Conservation (phyloP, 352 stramenopile genomes). For the Saprolegnia parasitica region DNA sequence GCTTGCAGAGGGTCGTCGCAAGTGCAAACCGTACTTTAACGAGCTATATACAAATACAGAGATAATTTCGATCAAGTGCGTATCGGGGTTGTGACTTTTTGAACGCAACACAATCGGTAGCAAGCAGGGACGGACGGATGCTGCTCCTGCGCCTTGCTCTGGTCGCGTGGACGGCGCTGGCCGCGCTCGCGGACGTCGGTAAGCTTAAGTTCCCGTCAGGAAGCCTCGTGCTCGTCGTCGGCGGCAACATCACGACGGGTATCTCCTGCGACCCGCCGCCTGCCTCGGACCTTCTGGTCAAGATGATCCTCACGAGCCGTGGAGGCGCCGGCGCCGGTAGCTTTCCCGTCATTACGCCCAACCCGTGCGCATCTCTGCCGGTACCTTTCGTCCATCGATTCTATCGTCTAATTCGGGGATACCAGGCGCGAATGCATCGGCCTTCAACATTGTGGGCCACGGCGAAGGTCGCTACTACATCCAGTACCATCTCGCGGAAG, state of each 20-base stretch:
- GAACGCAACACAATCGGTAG: neutral
- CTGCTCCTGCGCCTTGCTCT: neutral
- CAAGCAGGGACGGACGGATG: slow-evolving; percentile 2
- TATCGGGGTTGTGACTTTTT: neutral
- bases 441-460: slow-evolving; percentile 16
- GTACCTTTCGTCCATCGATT: neutral
- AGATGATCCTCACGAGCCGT: slow-evolving; percentile 25
- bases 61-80: neutral
- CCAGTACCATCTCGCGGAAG: slow-evolving; percentile 19
- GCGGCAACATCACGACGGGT: slow-evolving; percentile 10
- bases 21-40: neutral
- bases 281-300: slow-evolving; percentile 19
- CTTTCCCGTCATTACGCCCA: slow-evolving; percentile 25
- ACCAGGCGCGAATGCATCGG: slow-evolving; percentile 5
- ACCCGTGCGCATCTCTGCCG: slow-evolving; percentile 16
- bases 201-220: slow-evolving; percentile 22
- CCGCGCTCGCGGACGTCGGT: neutral
- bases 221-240: slow-evolving; percentile 10
- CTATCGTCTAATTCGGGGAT: neutral
- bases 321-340: neutral
- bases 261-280: slow-evolving; percentile 21
- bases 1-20: neutral
- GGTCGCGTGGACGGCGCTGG: neutral
- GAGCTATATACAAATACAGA: neutral
- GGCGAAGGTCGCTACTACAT: slow-evolving; percentile 23